phyloP scores from a whole-genome alignment of 1,284 basidiomycete genomes.

The Hymenochaete sp. region DNA sequence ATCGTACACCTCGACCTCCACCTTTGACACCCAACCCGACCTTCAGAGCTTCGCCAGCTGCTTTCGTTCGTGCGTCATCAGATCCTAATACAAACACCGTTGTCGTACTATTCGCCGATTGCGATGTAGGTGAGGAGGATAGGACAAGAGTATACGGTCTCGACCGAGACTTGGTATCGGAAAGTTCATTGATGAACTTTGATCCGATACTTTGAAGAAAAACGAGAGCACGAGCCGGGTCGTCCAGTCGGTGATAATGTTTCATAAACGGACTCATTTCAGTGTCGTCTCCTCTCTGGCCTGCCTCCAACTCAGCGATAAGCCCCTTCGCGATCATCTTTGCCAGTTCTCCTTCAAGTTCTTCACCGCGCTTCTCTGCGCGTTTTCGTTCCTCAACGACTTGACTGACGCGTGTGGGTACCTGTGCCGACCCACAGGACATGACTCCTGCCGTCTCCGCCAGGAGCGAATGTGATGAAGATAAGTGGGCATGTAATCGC shows the following conservation, averaged over 20 bases:
- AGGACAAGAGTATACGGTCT: constrained; percentile 49
- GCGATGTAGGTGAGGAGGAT: constrained; percentile 51
- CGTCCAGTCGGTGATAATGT: constrained; percentile 52
- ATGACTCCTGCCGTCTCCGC: constrained; percentile 49
- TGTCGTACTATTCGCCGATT: constrained; percentile 42
- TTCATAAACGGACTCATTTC: constrained; percentile 31
- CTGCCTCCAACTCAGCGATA: constrained; percentile 25
- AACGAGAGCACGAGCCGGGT: constrained; percentile 48
- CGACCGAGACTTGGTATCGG: constrained; percentile 21
- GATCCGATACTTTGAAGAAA: constrained; percentile 53
- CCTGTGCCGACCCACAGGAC: constrained; percentile 54
- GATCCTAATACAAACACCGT: constrained; percentile 49
- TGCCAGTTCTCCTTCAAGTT: constrained; percentile 62
- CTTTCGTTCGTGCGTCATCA: constrained; percentile 52
- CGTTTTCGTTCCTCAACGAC: constrained; percentile 59
- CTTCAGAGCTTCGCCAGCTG: constrained; percentile 50
- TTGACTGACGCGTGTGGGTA: constrained; percentile 62
- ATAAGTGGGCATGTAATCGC: constrained; percentile 56
- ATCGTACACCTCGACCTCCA: constrained; percentile 53
- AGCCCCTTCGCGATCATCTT: constrained; percentile 44
- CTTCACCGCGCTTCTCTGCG: constrained; percentile 52
- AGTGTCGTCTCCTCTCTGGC: constrained; percentile 17
- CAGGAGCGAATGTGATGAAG: constrained; percentile 46
- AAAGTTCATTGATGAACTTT: constrained; percentile 33
- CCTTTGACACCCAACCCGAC: constrained; percentile 49